Evolutionary conservation across 495 filamentous ascomycete species (phyloP).

Genomic region (Friedmanniomyces simplex): DNA sequence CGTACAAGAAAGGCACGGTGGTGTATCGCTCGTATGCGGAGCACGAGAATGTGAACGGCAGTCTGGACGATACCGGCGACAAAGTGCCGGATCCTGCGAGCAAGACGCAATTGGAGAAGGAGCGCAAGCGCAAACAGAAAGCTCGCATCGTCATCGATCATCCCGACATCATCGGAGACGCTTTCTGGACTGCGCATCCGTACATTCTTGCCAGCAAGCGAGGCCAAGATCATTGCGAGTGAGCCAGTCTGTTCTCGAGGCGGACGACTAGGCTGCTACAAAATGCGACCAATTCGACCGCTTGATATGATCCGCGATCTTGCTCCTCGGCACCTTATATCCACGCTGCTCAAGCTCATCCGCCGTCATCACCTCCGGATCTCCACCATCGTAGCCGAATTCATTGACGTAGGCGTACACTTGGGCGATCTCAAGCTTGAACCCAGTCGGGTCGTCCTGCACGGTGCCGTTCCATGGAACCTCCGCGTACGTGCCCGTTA

Average conservation of each 20-base stretch:
- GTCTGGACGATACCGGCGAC: neutral
- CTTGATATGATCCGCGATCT: neutral
- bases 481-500: neutral
- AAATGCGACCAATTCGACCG: neutral
- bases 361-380: conserved; percentile 4
- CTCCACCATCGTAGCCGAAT: conserved; percentile 4
- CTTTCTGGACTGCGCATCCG: conserved; percentile 78
- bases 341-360: neutral
- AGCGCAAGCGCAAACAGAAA: conserved; percentile 63
- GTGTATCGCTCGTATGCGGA: conserved; percentile 50
- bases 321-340: neutral
- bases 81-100: conserved; percentile 39
- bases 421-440: neutral
- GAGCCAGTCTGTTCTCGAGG: neutral
- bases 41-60: neutral
- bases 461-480: neutral
- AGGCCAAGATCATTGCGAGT: neutral
- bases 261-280: neutral
- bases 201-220: conserved; percentile 70
- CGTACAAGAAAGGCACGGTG: conserved; percentile 87
- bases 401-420: neutral
- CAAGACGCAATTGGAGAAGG: conserved; percentile 66
- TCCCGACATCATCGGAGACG: conserved; percentile 85
- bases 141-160: conserved; percentile 71
- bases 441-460: neutral